A percentile compares a stretch with the other conserved stretches of the same genome.
Evolutionary conservation across 225 moss, liverwort and hornwort species (phyloP).

Genomic region (Polytrichum formosum): DNA sequence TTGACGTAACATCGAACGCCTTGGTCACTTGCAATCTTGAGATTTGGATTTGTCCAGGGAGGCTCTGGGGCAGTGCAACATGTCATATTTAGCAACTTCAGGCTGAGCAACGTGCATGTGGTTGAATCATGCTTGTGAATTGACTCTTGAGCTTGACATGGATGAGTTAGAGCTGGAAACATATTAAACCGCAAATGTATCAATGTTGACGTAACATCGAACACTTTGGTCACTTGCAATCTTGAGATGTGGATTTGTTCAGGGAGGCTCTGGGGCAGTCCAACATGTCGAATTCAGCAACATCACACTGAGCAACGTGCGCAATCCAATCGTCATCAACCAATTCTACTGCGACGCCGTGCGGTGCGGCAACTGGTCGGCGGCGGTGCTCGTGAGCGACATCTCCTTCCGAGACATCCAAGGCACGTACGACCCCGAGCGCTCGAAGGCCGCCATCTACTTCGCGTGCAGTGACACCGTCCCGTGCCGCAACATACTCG

Average conservation of each 20-base stretch:
- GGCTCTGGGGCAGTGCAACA: no score
- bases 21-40: no score
- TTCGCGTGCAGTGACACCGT: slow-evolving; percentile 56
- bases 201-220: no score
- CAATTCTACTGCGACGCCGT: slow-evolving; percentile 51
- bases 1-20: no score
- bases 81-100: no score
- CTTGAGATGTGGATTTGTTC: not conserved
- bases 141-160: no score
- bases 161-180: no score
- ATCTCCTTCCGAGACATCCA: slow-evolving; percentile 37
- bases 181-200: no score
- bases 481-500: slow-evolving; percentile 40
- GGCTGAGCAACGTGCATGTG: no score
- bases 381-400: slow-evolving; percentile 44
- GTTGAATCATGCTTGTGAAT: no score
- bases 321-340: slow-evolving; percentile 55
- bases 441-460: slow-evolving; percentile 35
- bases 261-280: slow-evolving; percentile 52
- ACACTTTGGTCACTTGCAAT: no score
- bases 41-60: no score
- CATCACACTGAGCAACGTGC: slow-evolving; percentile 34
- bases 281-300: slow-evolving; percentile 44
- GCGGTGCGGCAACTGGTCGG: slow-evolving; percentile 28
- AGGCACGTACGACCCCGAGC: slow-evolving; percentile 40